Conservation (phyloP, 1,284 basidiomycete species). For the Grifola frondosa region DNA sequence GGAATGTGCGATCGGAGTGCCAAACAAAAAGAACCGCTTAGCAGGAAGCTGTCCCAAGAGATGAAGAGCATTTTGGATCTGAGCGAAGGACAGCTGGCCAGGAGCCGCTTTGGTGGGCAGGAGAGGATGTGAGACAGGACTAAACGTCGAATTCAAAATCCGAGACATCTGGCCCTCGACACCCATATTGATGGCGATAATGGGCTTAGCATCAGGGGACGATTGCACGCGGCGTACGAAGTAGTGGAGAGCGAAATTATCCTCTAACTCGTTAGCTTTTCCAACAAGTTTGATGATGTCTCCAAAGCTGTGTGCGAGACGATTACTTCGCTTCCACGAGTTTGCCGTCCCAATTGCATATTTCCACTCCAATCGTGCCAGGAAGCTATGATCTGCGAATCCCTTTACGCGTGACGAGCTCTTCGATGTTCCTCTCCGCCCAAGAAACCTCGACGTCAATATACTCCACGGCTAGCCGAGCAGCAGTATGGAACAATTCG, state of each 20-base stretch:
- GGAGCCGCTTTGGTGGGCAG: conserved; percentile 87
- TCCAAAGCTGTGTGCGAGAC: conserved; percentile 64
- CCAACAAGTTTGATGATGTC: conserved; percentile 94
- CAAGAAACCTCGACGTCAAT: conserved; percentile 89
- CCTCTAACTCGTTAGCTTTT: conserved; percentile 72
- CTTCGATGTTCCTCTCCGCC: conserved; percentile 61
- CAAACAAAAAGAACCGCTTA: conserved; percentile 83
- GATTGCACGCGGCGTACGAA: conserved; percentile 58
- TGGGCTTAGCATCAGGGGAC: conserved; percentile 61
- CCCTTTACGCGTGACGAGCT: conserved; percentile 68
- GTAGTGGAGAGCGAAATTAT: conserved; percentile 79
- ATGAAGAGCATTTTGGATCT: conserved; percentile 82
- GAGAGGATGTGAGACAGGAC: conserved; percentile 86
- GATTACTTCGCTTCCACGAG: conserved; percentile 71
- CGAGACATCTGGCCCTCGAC: conserved; percentile 86
- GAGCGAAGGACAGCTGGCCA: conserved; percentile 85
- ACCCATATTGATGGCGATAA: conserved; percentile 96
- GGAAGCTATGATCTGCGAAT: conserved; percentile 84
- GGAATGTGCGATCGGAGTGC: conserved; percentile 85
- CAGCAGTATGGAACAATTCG: conserved; percentile 76
- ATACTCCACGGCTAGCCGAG: conserved; percentile 89
- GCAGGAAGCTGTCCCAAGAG: conserved; percentile 78
- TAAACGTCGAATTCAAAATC: conserved; percentile 83
- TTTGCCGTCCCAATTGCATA: conserved; percentile 79
- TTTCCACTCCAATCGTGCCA: conserved; percentile 93